Evolutionary conservation across 306 rosid genomes (phyloP), one percentile per base, ranked within the genome.

Genomic region (Citrullus amarus): DNA sequence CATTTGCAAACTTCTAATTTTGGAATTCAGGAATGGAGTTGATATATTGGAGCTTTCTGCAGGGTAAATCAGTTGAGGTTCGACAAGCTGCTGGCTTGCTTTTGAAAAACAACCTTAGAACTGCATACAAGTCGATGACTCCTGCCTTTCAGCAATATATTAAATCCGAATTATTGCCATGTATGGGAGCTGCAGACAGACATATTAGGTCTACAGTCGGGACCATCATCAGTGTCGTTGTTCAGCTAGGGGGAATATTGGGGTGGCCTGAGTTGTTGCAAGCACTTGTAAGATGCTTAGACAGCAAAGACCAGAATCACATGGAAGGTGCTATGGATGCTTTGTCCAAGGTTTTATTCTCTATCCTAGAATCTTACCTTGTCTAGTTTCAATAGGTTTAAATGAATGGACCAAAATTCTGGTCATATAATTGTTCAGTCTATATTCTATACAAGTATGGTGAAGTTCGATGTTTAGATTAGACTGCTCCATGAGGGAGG

Each of bases 311-410:
- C 82, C 78, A 89, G 62, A 92, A 85, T 86, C 99, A 91, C 85
- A 91, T 96, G 99, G 99, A 96, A 90, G 99, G 99, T 70, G 99
- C 98, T 57, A 96, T 96, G 99, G 99, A 96, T 82, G 93, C 98
- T 16, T 88, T 96, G 76, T 96, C 98, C 78, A 96, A 96, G 98
- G 99, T 96, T 82, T 44, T 71, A 81, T 57, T 67, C 59, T 54
- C 34, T 63, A 18, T 58, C 70, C 73, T 65, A 63, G 16, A 50
- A 74, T 74, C 22, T 53, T 22, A 74, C 17, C 30, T 25, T 10
- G 32, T 54, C 25, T 14, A 28, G 0, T 72, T 71, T 48, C 14
- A 22, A 43, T 38, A 72, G 77, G 59, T 72, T 14, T 17, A 72
- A 50, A 50, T 50, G 43, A 14, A 50, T 15, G 46, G 60, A 72